These are phyloP conservation scores for Solioccasus polychromus DNA, from an alignment of 768 basidiomycete genomes.

Conservation along the genomic window DNA sequence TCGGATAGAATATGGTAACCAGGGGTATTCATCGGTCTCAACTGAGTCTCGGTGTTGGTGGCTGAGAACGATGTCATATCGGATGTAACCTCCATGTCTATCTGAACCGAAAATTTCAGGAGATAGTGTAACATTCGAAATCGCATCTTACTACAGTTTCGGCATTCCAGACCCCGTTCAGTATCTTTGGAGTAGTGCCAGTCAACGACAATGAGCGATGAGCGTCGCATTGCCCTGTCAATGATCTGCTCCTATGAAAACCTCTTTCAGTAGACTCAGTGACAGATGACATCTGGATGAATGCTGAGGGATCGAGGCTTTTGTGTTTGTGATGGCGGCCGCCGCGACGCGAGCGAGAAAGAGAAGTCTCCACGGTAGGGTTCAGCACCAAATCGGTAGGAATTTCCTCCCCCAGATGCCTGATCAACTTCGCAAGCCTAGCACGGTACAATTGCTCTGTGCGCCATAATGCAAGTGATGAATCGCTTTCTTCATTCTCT, in stretches of 20 bases:
- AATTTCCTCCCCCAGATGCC: conserved; percentile 37
- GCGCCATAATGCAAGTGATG: not conserved
- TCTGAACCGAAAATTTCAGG: conserved; percentile 6
- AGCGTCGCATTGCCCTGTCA: conserved; percentile 12
- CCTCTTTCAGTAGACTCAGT: not conserved
- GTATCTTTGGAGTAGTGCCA: not conserved
- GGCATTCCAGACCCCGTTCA: not conserved
- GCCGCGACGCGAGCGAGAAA: not conserved
- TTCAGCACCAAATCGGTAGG: conserved; percentile 34
- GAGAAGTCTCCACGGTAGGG: not conserved
- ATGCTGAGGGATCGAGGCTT: conserved; percentile 16
- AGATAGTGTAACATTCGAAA: not conserved
- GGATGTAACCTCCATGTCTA: not conserved
- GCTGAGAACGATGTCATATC: not conserved
- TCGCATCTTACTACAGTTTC: conserved; percentile 6
- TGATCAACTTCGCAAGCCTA: conserved; percentile 36
- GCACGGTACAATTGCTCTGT: conserved; percentile 28
- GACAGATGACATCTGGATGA: not conserved
- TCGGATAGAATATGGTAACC: not conserved
- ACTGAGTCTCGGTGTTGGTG: not conserved
- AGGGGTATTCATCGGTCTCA: not conserved
- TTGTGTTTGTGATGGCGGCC: conserved; percentile 9
- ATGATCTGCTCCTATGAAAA: conserved; percentile 31
- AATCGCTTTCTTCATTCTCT: conserved; percentile 6
- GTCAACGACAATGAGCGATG: not conserved